Evolutionary conservation across 2,329 filamentous ascomycete genomes (phyloP), one percentile per base, ranked within the genome.

Genomic region (Teratosphaeria viscida): DNA sequence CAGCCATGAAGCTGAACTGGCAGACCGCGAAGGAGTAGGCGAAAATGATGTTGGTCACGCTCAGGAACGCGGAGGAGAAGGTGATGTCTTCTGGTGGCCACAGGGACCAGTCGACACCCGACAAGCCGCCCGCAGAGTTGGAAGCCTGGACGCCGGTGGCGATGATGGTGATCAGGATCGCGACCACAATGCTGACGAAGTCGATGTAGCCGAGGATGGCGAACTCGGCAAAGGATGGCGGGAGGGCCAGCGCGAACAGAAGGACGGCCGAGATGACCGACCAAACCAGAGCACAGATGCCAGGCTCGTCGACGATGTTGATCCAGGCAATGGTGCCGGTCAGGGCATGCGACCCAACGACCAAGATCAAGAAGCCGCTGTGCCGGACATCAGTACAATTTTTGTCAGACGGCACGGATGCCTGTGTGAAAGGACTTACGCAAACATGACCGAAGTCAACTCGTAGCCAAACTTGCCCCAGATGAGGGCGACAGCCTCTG

Each of bases 11-110:
- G 62, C 78, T 80, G 74, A 88, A 87, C 75, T 88, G 88, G 62
- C 83, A 84, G 60, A 77, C 75, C 57, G 76, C 75, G 64, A 78
- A 78, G 39, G 74, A 75, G 68, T 78, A 79, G 59, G 88, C 86
- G 65, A 91, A 86, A 63, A 88, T 80, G 59, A 90, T 90, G 75
- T 90, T 89, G 67, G 80, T 81, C 55, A 87, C 80, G 26, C 83
- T 80, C 7, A 85, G 78, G 71, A 88, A 86, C n/a, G 77, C 84
- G 53, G 81, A 76, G 58, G 77, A 76, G 55, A 88, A 70, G 19
- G 72, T 69, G 5, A 70, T 71, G 54, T 68, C 68, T 19, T 63
- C 61, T 5, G 69, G 68, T 19, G 73, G 72, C 70, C 72, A 74
- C 10, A 68, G 62, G 34, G 64, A 65, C 72, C 72, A 74, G 35